Conservation (phyloP, 148 eudicot species). For the Cornus suecica region DNA sequence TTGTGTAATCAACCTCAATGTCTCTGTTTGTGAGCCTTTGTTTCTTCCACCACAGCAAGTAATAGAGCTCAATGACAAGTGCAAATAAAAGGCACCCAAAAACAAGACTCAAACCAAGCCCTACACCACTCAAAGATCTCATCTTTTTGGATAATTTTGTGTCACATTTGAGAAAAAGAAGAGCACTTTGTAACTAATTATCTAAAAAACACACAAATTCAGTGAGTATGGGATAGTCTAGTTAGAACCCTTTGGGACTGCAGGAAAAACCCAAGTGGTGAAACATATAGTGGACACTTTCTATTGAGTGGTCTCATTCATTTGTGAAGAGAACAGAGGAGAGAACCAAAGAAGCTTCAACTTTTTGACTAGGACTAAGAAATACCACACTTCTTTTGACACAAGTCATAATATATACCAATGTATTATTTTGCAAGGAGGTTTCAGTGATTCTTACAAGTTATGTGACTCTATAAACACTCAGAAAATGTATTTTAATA, state of each 20-base stretch:
- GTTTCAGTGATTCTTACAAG: too few species aligned
- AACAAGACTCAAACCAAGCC: constrained; percentile 64
- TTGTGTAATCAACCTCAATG: constrained; percentile 33
- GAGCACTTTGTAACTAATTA: too few species aligned
- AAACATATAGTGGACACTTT: not conserved
- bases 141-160: constrained; percentile 26
- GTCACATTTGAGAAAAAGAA: not conserved
- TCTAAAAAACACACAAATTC: constrained; percentile 1
- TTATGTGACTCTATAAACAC: too few species aligned
- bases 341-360: not conserved
- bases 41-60: constrained; percentile 84
- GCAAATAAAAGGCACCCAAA: constrained; percentile 65
- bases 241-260: constrained; percentile 3
- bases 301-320: not conserved
- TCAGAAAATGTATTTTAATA: too few species aligned
- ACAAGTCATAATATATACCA: constrained; percentile 5
- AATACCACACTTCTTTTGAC: not conserved
- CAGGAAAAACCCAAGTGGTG: not conserved
- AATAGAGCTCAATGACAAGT: constrained; percentile 67
- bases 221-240: not conserved
- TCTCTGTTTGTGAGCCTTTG: constrained; percentile 38
- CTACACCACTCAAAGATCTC: constrained; percentile 61
- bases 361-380: constrained; percentile 17
- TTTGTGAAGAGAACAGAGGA: too few species aligned
- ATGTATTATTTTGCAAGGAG: too few species aligned